Evolutionary conservation across 1,284 basidiomycete species (phyloP).

Genomic region (Cryptococcus sp.): DNA sequence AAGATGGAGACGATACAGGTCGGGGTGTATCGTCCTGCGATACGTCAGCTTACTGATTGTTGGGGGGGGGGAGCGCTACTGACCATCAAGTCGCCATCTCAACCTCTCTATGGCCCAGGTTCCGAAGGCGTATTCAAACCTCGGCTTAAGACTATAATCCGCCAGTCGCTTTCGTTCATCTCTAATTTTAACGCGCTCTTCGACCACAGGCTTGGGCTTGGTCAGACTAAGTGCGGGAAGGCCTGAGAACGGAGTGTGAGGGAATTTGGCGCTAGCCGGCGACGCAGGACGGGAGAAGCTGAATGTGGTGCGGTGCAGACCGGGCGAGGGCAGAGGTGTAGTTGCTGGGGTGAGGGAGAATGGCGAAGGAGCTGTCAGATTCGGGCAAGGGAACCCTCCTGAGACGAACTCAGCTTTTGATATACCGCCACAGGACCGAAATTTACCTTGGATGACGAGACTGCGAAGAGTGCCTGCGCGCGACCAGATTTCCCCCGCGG

Average conservation of each 20-base stretch:
- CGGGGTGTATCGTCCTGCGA: slow-evolving; percentile 38
- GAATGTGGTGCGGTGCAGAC: slow-evolving; percentile 19
- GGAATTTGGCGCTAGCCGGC: slow-evolving; percentile 5
- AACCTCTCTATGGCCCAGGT: slow-evolving; percentile 33
- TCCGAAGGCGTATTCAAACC: slow-evolving; percentile 42
- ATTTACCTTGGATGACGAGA: slow-evolving; percentile 37
- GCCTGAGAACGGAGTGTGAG: slow-evolving; percentile 12
- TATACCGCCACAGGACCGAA: neutral
- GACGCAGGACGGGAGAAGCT: slow-evolving; percentile 12
- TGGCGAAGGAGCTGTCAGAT: slow-evolving; percentile 43
- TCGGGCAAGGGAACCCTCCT: slow-evolving; percentile 44
- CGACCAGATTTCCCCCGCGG: slow-evolving; percentile 39
- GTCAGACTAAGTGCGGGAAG: slow-evolving; percentile 29
- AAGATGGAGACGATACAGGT: slow-evolving; percentile 32
- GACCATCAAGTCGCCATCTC: slow-evolving; percentile 40
- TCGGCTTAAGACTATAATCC: slow-evolving; percentile 37
- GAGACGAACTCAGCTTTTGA: neutral
- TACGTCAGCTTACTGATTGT: neutral
- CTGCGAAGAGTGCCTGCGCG: slow-evolving; percentile 26
- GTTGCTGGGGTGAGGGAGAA: slow-evolving; percentile 39
- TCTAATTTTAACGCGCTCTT: slow-evolving; percentile 23
- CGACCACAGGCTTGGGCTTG: slow-evolving; percentile 27
- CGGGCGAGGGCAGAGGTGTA: slow-evolving; percentile 36
- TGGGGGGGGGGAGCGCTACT: slow-evolving; percentile 1
- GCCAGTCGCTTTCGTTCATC: slow-evolving; percentile 33